Percentiles rank a stretch among this genome's conserved stretches.
These are phyloP conservation scores for Pythium myriotylum DNA, from an alignment of 352 stramenopile genomes.

Conservation along the genomic window DNA sequence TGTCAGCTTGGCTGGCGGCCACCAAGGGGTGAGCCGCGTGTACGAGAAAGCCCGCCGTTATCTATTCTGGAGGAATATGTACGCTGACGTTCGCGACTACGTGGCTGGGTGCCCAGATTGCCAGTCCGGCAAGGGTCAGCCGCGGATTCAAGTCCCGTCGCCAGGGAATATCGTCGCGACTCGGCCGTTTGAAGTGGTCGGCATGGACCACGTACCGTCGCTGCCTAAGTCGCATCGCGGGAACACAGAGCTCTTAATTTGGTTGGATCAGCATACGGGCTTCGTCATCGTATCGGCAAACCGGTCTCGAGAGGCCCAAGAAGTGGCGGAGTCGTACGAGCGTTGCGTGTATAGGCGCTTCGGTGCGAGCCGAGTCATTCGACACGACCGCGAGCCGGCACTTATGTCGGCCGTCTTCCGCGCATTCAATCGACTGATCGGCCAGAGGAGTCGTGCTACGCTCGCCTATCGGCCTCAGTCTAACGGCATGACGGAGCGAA, in stretches of 20 bases:
- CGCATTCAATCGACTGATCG: constrained; percentile 23
- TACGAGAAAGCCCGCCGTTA: constrained; percentile 5
- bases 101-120: constrained; percentile 22
- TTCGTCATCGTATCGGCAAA: constrained; percentile 26
- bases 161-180: constrained; percentile 27
- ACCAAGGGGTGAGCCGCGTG: constrained; percentile 25
- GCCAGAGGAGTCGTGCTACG: constrained; percentile 14
- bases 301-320: constrained; percentile 17
- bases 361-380: constrained; percentile 17
- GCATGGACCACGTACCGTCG: constrained; percentile 35
- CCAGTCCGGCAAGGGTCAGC: constrained; percentile 24
- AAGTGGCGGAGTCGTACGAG: constrained; percentile 31
- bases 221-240: constrained; percentile 28
- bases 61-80: constrained; percentile 22
- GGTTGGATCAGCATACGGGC: constrained; percentile 23
- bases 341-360: constrained; percentile 19
- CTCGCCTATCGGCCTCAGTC: constrained; percentile 25
- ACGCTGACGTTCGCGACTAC: constrained; percentile 11
- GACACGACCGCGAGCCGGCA: constrained; percentile 23
- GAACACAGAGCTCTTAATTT: constrained; percentile 35
- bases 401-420: constrained; percentile 25
- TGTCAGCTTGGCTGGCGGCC: constrained; percentile 20
- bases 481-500: constrained; percentile 23
- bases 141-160: neutral
- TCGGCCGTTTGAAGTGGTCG: constrained; percentile 30